Base-by-base conservation (phyloP, 2,329 filamentous ascomycete genomes). In the Clathrospora elynae region DNA sequence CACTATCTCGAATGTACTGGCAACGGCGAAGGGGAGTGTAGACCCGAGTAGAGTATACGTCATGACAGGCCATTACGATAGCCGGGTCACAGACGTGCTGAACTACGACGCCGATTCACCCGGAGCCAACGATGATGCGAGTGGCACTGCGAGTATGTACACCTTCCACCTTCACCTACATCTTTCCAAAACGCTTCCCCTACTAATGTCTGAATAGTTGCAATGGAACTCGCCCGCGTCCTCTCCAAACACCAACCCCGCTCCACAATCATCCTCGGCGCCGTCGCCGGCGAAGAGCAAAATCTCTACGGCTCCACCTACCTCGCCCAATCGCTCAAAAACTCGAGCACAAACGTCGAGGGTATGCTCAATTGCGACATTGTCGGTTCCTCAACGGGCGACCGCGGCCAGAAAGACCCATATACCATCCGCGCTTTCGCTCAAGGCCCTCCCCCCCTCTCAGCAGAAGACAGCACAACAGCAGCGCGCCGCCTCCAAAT, bases 321-420 rank as follows among this genome's bases (percentile, higher is more conserved):
- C 62, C 67, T 82, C 4, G 80, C 80, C 2, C 73, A 77, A 53
- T 78, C 74, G 0, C 73, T 80, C 35, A 75, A 74, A 20, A 78
- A 80, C 52, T 66, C 73, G 5, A 76, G 70, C 32, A 73, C 74
- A 6, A 77, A 81, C 55, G 77, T 83, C 3, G 78, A 80, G 62
- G 80, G 74, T 10, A 81, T 81, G 72, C 73, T 79, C 40, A 83
- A 77, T 51, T 77, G 78, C 66, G 79, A 83, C 62, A 81, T 82
- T 42, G 75, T 83, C 5, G 80, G 80, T 23, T 78, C 73, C 4
- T 70, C 74, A 2, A 73, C 66, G 1, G 75, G 73, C 6, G 73
- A 75, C 40, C 71, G 72, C 12, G 76, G 74, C 13, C 67, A 71
- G 30, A 65, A 67, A 39, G 73, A 79, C 52, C 77, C 73, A 11